phyloP scores from a whole-genome alignment of 2,329 filamentous ascomycete species.

The Colletotrichum theobromicola region DNA sequence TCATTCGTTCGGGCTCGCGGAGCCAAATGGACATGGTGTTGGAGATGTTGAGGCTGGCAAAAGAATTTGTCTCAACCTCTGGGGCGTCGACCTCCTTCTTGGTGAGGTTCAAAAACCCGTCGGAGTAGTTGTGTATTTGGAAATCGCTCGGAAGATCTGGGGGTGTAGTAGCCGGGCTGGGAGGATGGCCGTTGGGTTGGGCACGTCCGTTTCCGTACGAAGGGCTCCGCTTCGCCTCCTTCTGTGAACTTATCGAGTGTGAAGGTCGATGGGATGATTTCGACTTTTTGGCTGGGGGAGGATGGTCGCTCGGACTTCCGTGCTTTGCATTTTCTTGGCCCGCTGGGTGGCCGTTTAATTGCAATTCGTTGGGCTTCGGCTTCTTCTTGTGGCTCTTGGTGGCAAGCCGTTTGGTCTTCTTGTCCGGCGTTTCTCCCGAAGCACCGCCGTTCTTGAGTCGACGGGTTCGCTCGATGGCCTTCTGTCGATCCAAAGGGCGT shows the following conservation, averaged over 20 bases:
- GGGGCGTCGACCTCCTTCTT: conserved; percentile 64
- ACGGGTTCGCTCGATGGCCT: conserved; percentile 75
- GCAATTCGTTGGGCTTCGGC: conserved; percentile 71
- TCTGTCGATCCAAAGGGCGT: conserved; percentile 72
- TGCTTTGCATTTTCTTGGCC: conserved; percentile 61
- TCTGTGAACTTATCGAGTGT: conserved; percentile 75
- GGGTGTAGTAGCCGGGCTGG: conserved; percentile 80
- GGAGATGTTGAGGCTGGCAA: conserved; percentile 76
- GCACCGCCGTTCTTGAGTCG: conserved; percentile 54
- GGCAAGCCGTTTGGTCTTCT: conserved; percentile 75
- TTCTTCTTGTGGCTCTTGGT: conserved; percentile 91
- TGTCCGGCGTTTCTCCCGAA: conserved; percentile 62
- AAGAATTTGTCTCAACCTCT: conserved; percentile 75
- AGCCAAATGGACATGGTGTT: conserved; percentile 81
- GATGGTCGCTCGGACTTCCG: conserved; percentile 47
- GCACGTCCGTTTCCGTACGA: conserved; percentile 67
- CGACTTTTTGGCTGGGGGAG: conserved; percentile 74
- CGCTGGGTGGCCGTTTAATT: conserved; percentile 70
- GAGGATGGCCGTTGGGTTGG: conserved; percentile 61
- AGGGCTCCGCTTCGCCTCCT: conserved; percentile 67
- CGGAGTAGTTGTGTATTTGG: conserved; percentile 72
- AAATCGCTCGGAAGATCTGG: conserved; percentile 68
- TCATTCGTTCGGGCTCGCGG: conserved; percentile 72
- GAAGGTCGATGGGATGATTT: conserved; percentile 84
- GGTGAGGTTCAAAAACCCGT: conserved; percentile 78